Evolutionary conservation across 768 basidiomycete genomes (phyloP).

Genomic region (Mycena haematopus): DNA sequence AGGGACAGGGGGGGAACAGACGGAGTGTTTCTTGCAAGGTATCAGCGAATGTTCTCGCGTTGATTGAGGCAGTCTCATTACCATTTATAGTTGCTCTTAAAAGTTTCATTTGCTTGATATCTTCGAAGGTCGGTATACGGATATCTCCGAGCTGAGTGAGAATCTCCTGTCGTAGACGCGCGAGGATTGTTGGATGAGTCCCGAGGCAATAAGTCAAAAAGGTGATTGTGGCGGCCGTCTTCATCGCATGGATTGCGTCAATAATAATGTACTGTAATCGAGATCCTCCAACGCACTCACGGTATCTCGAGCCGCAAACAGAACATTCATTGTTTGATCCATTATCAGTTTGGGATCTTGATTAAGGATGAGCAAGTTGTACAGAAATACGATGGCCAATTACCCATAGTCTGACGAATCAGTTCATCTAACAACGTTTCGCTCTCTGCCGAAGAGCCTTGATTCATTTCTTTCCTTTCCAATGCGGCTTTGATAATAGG

Average conservation of each 20-base stretch:
- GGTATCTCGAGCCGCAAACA: slow-evolving; percentile 1
- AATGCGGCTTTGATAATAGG: slow-evolving; percentile 1
- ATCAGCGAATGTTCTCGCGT: not conserved
- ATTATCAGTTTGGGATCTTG: slow-evolving; percentile 15
- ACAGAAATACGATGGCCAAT: too few relatives aligned
- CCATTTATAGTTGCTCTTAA: slow-evolving; percentile 46
- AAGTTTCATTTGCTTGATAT: slow-evolving; percentile 55
- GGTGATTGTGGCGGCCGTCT: slow-evolving; percentile 3
- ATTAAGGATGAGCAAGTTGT: not conserved
- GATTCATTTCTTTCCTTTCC: not conserved
- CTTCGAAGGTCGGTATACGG: slow-evolving; percentile 47
- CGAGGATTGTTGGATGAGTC: not conserved
- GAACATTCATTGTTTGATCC: slow-evolving; percentile 19
- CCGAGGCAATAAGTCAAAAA: slow-evolving; percentile 2
- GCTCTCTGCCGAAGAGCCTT: not conserved
- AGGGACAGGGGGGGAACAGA: slow-evolving; percentile 1
- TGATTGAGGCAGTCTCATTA: slow-evolving; percentile 21
- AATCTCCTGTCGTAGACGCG: slow-evolving; percentile 1
- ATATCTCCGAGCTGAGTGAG: slow-evolving; percentile 42
- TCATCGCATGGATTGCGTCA: too few relatives aligned
- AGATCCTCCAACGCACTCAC: not conserved
- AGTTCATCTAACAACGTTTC: not conserved
- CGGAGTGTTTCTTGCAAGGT: not conserved
- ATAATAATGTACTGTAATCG: not conserved
- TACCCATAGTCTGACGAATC: not conserved